Evolutionary conservation across 1,284 basidiomycete genomes (phyloP).

Genomic region (Cutaneotrichosporon cutaneum): DNA sequence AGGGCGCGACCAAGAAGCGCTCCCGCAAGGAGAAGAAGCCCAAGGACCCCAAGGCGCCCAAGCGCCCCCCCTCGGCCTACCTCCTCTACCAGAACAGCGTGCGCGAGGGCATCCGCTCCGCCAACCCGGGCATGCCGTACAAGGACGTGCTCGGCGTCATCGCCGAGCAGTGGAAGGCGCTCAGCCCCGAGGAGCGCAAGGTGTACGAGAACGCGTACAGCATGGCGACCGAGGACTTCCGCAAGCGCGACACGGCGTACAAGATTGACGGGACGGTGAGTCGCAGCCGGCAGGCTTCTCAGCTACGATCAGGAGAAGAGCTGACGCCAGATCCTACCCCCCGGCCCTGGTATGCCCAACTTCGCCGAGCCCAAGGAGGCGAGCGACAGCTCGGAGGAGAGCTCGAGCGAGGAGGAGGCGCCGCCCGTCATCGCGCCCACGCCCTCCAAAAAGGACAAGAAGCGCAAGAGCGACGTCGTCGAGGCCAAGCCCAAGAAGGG

Average conservation of each 20-base stretch:
- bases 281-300: too few species aligned
- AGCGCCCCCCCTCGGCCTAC: slow-evolving; percentile 90
- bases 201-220: slow-evolving; percentile 56
- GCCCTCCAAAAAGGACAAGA: slow-evolving; percentile 36
- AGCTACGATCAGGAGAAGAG: too few species aligned
- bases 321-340: background rate
- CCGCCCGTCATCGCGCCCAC: slow-evolving; percentile 25
- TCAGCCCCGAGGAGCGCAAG: slow-evolving; percentile 68
- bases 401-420: slow-evolving; percentile 16
- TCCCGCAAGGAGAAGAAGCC: slow-evolving; percentile 54
- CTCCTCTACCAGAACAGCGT: slow-evolving; percentile 93
- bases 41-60: slow-evolving; percentile 91
- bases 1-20: slow-evolving; percentile 31
- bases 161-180: slow-evolving; percentile 68
- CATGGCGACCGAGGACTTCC: slow-evolving; percentile 30
- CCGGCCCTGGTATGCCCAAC: slow-evolving; percentile 10
- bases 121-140: slow-evolving; percentile 67
- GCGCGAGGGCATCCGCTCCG: slow-evolving; percentile 60
- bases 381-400: slow-evolving; percentile 22
- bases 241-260: slow-evolving; percentile 33
- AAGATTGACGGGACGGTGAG: slow-evolving; percentile 20
- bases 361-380: slow-evolving; percentile 11
- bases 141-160: slow-evolving; percentile 71
- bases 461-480: slow-evolving; percentile 11
- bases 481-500: slow-evolving; percentile 4